Percentiles rank a stretch among this genome's conserved stretches.
phyloP scores from a whole-genome alignment of 2,329 filamentous ascomycete species.

The Monosporascus sp. region DNA sequence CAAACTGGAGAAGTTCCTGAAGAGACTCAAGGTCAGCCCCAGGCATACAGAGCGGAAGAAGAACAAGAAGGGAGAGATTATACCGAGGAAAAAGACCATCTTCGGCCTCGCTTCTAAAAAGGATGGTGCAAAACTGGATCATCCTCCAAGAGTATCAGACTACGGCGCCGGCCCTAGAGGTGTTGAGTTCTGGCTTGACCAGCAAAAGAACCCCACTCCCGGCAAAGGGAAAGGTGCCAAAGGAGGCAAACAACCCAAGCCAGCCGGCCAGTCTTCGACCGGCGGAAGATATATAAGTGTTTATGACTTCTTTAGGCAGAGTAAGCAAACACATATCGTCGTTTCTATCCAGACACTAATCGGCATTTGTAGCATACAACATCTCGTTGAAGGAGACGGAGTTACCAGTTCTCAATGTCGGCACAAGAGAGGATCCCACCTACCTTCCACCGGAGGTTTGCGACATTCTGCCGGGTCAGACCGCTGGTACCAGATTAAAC shows the following conservation, averaged over 20 bases:
- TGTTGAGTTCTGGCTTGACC: conserved; percentile 48
- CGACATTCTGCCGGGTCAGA: conserved; percentile 49
- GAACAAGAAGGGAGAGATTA: conserved; percentile 23
- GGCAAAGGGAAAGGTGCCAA: conserved; percentile 17
- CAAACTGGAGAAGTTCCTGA: conserved; percentile 31
- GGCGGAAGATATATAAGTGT: conserved; percentile 43
- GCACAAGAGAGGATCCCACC: conserved; percentile 42
- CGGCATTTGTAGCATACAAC: conserved; percentile 24
- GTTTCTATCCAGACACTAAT: conserved; percentile 1
- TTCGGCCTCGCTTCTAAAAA: conserved; percentile 27
- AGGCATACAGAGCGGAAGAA: conserved; percentile 31
- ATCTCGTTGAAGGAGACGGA: conserved; percentile 28
- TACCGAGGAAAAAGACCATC: conserved; percentile 34
- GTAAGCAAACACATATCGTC: conserved; percentile 21
- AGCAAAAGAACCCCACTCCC: conserved; percentile 8
- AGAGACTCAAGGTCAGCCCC: conserved; percentile 29
- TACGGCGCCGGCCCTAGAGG: conserved; percentile 42
- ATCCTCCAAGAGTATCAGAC: conserved; percentile 18
- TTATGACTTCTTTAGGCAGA: conserved; percentile 40
- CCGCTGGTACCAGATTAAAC: conserved; percentile 42
- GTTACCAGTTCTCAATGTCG: conserved; percentile 54
- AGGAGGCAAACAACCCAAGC: conserved; percentile 21
- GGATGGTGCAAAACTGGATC: conserved; percentile 23
- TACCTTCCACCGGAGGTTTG: conserved; percentile 58
- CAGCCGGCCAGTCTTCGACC: conserved; percentile 23